Evolutionary conservation across 106 monocot genomes (phyloP).

Genomic region (Dioscorea dumetorum): DNA sequence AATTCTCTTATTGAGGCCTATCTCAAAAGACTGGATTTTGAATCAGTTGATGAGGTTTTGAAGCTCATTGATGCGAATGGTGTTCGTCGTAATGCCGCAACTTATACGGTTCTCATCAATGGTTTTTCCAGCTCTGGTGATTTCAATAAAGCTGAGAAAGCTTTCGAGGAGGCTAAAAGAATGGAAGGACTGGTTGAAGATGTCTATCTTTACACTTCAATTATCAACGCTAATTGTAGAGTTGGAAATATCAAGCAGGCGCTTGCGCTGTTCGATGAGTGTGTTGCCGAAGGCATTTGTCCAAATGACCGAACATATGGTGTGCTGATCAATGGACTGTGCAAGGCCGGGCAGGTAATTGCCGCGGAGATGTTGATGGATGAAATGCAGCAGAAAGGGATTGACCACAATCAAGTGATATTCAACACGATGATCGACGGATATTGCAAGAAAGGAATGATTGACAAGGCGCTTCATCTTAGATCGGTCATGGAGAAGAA

Average conservation of each 20-base stretch:
- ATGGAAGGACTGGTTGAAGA: slow-evolving; percentile 38
- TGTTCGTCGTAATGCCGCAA: slow-evolving; percentile 31
- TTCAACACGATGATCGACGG: slow-evolving; percentile 77
- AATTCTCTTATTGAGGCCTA: slow-evolving; percentile 57
- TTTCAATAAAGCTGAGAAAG: slow-evolving; percentile 41
- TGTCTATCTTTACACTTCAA: slow-evolving; percentile 54
- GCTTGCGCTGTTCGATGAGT: slow-evolving; percentile 62
- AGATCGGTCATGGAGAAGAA: slow-evolving; percentile 56
- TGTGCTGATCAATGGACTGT: slow-evolving; percentile 61
- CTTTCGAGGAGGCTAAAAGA: slow-evolving; percentile 31
- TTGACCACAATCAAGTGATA: slow-evolving; percentile 56
- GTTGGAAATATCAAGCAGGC: slow-evolving; percentile 59
- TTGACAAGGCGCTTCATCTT: slow-evolving; percentile 54
- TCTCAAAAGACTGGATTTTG: slow-evolving; percentile 34
- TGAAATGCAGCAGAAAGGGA: slow-evolving; percentile 74
- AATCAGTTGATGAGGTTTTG: slow-evolving; percentile 23
- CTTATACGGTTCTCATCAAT: slow-evolving; percentile 53
- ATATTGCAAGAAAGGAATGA: slow-evolving; percentile 65
- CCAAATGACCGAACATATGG: slow-evolving; percentile 75
- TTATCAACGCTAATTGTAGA: slow-evolving; percentile 64
- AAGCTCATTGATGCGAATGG: slow-evolving; percentile 28
- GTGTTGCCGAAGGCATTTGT: slow-evolving; percentile 40
- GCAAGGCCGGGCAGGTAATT: slow-evolving; percentile 62
- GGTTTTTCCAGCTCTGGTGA: slow-evolving; percentile 28
- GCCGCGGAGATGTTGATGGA: slow-evolving; percentile 51